Evolutionary conservation across 768 basidiomycete species (phyloP).

Genomic region (Pilatotrama ljubarskyi): DNA sequence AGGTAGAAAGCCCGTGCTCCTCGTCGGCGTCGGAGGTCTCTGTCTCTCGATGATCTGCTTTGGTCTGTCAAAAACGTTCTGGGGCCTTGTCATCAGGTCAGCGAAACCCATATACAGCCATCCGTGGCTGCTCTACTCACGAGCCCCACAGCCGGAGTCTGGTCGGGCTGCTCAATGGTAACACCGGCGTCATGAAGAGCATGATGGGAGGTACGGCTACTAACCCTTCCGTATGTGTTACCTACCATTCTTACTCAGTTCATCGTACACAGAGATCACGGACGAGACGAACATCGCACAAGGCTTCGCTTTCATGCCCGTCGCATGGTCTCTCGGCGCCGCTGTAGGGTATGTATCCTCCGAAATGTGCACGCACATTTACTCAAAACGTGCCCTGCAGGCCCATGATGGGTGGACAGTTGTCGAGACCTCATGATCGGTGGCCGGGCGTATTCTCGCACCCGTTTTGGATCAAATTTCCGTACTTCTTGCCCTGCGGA

Average conservation of each 20-base stretch:
- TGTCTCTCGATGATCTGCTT: slow-evolving; percentile 36
- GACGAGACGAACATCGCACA: slow-evolving; percentile 38
- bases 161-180: slow-evolving; percentile 69
- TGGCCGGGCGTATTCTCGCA: slow-evolving; percentile 33
- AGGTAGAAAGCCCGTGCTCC: slow-evolving; percentile 51
- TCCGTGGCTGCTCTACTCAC: too few relatives aligned
- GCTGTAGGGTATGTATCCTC: slow-evolving; percentile 30
- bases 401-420: slow-evolving; percentile 35
- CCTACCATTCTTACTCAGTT: neutral
- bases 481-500: slow-evolving; percentile 39
- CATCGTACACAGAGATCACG: slow-evolving; percentile 28
- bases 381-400: slow-evolving; percentile 17
- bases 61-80: slow-evolving; percentile 38
- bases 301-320: slow-evolving; percentile 33
- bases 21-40: slow-evolving; percentile 37
- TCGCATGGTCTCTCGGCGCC: slow-evolving; percentile 33
- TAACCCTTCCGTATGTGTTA: too few relatives aligned
- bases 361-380: neutral
- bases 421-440: slow-evolving; percentile 36
- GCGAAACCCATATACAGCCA: too few relatives aligned
- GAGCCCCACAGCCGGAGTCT: slow-evolving; percentile 55
- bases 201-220: slow-evolving; percentile 54
- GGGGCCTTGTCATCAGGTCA: slow-evolving; percentile 31
- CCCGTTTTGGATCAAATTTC: slow-evolving; percentile 34
- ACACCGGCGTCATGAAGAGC: slow-evolving; percentile 73